Evolutionary conservation across 768 basidiomycete species (phyloP), one percentile per base, ranked within the genome.

Genomic region (Boletus rubropictus): DNA sequence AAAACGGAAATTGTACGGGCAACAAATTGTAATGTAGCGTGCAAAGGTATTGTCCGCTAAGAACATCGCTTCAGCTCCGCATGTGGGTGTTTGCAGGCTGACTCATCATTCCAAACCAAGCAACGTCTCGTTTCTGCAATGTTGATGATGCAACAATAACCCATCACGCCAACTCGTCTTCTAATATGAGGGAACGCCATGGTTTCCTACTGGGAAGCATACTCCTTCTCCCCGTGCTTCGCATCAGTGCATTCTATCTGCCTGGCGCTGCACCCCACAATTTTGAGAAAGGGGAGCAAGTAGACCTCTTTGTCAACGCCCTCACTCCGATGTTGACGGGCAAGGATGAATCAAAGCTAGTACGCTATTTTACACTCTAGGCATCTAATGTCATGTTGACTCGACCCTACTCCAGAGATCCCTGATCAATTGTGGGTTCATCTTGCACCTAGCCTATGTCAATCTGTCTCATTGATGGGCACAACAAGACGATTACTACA

Each of bases 211-310:
- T 60, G 8, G 53, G 56, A 1, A 44, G 51, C 17, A 34, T 54
- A 21, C 37, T 65, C 12, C 33, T 67, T 0, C 52, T 68, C 20
- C 45, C 51, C 2, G 44, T 47, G 15, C 40, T 35, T 17, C 36
- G 49, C 25, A 54, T 69, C 35, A 55, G 71, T 43, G 88, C 87
- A 4, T 98, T 97, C 72, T 98, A 98, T 65, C 79, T 98, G 32
- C 94, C 94, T 21, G 86, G 86, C 21, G 80, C 94, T 24, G 90
- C 94, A 7, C 95, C 95, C 0, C 82, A 79, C 60, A 82, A 91
- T 65, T 98, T 91, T 67, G 64, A 63, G 14, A 56, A 63, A 42
- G 86, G 85, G 39, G 91, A 97, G 51, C 68, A 69, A 42, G 89
- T 97, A 35, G 77, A 83, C 39, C 71, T 93, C 37, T 79, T 83